Base-by-base conservation (phyloP, 2,329 filamentous ascomycete species). In the Penicillium sclerotiorum region DNA sequence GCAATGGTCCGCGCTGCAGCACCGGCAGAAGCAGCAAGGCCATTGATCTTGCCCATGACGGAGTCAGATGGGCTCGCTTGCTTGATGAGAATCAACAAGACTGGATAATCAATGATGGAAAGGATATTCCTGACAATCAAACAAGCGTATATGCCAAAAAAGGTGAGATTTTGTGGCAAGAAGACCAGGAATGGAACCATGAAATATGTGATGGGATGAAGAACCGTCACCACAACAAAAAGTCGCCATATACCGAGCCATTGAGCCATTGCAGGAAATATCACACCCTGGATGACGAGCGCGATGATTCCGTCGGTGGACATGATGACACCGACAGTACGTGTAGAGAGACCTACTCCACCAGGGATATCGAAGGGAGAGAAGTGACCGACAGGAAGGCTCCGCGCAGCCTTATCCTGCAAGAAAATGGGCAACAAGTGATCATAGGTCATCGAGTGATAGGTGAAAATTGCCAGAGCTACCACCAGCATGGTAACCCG, bases 381-480 rank as follows among this genome's bases (percentile, higher is more conserved):
- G 45, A 55, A 46, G 22, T 49, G 35, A 65, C 62, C n/a, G 62
- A 50, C 58, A 20, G 63, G 53, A 17, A 59, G 53, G 1, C 59
- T 53, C 20, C 72, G 56, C 5, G 74, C 66, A 35, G 74, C 69
- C 38, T 75, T 65, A 61, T 96, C 91, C 68, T 96, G 91, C 44
- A 96, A 84, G 73, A 96, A 96, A 52, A 96, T 96, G 7, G 92
- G 92, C 46, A 96, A 79, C 1, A 96, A 80, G 67, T 95, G 89
- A 65, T 96, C 93, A 71, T 90, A 96, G 0, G 88, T 91, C 91
- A 96, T 96, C 30, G 88, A 90, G 72, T 96, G 92, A 68, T 95
- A 95, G 4, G 90, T 94, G 74, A 95, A 96, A 56, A 96, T 89
- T 37, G 88, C 89, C 40, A 96, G 75, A 1, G 92, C 87, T n/a